Evolutionary conservation across 257 asterid species (phyloP).

Genomic region (Solanum pennellii): DNA sequence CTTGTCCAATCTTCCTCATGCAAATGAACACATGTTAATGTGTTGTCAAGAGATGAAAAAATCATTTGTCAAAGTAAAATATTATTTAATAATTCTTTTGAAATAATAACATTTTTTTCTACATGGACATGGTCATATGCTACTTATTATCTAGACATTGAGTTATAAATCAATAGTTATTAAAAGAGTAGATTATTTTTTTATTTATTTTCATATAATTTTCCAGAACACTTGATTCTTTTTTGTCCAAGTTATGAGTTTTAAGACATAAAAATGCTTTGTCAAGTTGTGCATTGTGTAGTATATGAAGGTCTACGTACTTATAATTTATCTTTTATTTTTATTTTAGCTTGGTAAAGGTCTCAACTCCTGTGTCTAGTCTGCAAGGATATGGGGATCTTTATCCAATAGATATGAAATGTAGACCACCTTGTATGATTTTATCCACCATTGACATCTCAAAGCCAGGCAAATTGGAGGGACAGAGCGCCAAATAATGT

Average conservation of each 20-base stretch:
- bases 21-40: too few species aligned
- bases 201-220: not conserved
- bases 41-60: too few species aligned
- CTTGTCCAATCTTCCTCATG: too few species aligned
- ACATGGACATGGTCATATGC: too few species aligned
- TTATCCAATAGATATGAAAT: constrained; percentile 90
- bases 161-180: not conserved
- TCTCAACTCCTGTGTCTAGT: constrained; percentile 61
- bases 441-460: constrained; percentile 89
- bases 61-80: too few species aligned
- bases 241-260: not conserved
- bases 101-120: too few species aligned
- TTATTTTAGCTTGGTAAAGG: constrained; percentile 72
- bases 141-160: too few species aligned
- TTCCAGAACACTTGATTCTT: not conserved
- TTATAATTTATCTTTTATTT: not conserved
- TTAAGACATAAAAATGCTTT: not conserved
- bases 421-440: constrained; percentile 78
- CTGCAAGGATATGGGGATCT: constrained; percentile 93
- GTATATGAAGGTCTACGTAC: not conserved
- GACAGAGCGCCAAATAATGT: constrained; percentile 65
- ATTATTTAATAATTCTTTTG: too few species aligned
- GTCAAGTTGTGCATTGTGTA: not conserved
- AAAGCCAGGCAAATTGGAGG: constrained; percentile 75
- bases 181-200: not conserved